Base-by-base conservation (phyloP, 495 filamentous ascomycete species). In the Apiosordaria backusii region DNA sequence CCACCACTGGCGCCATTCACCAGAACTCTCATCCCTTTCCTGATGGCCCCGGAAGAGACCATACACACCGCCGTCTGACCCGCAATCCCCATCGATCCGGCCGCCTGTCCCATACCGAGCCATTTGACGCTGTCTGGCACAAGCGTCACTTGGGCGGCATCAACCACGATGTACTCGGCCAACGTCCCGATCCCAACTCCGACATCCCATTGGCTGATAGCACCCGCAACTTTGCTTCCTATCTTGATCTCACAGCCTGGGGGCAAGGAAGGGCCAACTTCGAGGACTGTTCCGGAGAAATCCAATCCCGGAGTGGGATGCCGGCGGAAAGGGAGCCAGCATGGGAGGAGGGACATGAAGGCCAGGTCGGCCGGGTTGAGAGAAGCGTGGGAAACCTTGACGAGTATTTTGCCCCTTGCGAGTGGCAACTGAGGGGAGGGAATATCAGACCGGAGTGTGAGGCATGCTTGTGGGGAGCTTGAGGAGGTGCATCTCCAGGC, bases 1-100 rank as follows among this genome's bases (percentile, higher is more conserved):
- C 80, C 81, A 1, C 81, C 81, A 63, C 79, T 80, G 3, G 78
- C 81, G 13, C 77, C 81, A 67, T 82, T 80, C 0, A 84, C 67
- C 58, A 77, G 19, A 61, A 80, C 71, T 19, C 73, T 72, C 1
- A 70, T 69, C 1, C 73, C 76, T 1, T 65, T 25, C 24, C 29
- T 59, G 7, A 72, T 59, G 6, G 54, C 71, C 1, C 60, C 67
- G 0, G 73, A 70, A 55, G 61, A 69, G 0, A 45, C 22, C 61
- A 75, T 68, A 0, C 76, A 23, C 2, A 54, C 50, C 0, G 72
- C 74, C 1, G 75, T 81, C 64, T 72, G 72, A 7, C 78, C 81
- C 4, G 78, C 74, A 16, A 81, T 70, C 0, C 74, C 74, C 60
- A 71, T 55, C 45, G 79, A 58, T 1, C 79, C 80, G 0, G 76